Base-by-base conservation (phyloP, 257 asterid species). In the Plectranthus barbatus region DNA sequence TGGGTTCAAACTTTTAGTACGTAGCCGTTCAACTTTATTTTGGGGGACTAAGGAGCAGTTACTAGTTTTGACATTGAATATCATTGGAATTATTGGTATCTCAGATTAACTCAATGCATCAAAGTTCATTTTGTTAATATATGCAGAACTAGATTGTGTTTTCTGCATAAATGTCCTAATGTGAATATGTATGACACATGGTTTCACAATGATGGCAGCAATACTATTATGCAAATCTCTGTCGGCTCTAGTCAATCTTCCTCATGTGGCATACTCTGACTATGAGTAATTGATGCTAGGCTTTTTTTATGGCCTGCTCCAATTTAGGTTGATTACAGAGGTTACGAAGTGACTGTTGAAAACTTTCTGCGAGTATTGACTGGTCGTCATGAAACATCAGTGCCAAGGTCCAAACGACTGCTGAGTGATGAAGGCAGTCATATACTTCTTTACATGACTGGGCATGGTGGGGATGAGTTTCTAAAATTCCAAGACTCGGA, bases 351-450 rank as follows among this genome's bases (percentile, higher is more conserved):
- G 73, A 93, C 91, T 3, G 99, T 90, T 39, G 99, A 93, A 72
- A 87, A 85, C 39, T 87, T 93, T 65, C 56, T 93, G 60, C 82
- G 95, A 40, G 86, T 93, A 63, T 77, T 93, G 76, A 90, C 90
- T 12, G 97, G 97, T 34, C 96, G 99, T 64, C 99, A 93, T 66
- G 96, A 90, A 84, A 62, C 80, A 61, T 90, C 95, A 62, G 97
- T 87, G 41, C 96, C 96, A 52, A 85, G 99, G 77, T 93, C 99
- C 57, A 93, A 93, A 76, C 91, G 96, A 50, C 96, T 90, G 57
- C 81, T 93, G 48, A 93, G 99, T 80, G 99, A 93, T 73, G 99
- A 93, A 81, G 99, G 96, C 59, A 93, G 99, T 67, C 99, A 90
- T 69, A 77, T 90, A 79, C 93, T 93, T 55, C 80, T 93, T 24